phyloP scores from a whole-genome alignment of 2,329 filamentous ascomycete genomes.

The Chaetomiaceae sp. region DNA sequence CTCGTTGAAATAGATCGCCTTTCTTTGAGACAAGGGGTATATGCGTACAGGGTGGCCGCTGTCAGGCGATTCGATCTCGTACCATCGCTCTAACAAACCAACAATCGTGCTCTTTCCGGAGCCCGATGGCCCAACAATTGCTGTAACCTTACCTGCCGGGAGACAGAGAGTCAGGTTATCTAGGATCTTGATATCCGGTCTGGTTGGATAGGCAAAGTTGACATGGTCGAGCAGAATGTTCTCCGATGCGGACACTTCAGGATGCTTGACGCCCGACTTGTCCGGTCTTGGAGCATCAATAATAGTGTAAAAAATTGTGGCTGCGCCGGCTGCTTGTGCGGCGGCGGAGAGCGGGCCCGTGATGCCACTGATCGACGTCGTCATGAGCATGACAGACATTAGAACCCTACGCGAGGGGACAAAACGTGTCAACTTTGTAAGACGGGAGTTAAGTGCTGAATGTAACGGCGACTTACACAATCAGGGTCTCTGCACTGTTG shows the following conservation, averaged over 20 bases:
- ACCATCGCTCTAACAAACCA: constrained; percentile 66
- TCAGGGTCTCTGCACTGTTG: constrained; percentile 48
- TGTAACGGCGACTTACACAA: constrained; percentile 41
- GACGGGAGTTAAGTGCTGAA: background rate
- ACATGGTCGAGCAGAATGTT: constrained; percentile 60
- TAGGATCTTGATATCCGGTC: constrained; percentile 44
- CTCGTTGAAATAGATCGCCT: background rate
- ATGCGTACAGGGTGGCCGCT: constrained; percentile 33
- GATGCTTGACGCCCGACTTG: constrained; percentile 37
- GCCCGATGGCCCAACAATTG: constrained; percentile 74
- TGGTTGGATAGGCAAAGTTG: constrained; percentile 61
- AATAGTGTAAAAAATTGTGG: constrained; percentile 52
- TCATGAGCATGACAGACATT: constrained; percentile 55
- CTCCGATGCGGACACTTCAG: constrained; percentile 42
- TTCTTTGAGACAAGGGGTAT: no score
- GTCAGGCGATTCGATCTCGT: constrained; percentile 52
- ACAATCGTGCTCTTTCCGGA: constrained; percentile 81
- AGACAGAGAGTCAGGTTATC: constrained; percentile 49
- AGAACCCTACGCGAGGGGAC: constrained; percentile 35
- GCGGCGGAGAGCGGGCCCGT: constrained; percentile 54
- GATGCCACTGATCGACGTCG: constrained; percentile 52
- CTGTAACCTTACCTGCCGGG: constrained; percentile 67
- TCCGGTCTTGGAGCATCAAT: constrained; percentile 41
- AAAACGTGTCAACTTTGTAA: background rate
- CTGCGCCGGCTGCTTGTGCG: constrained; percentile 50